These are phyloP conservation scores for Selaginella moellendorffii DNA, from an alignment of 75 land plant genomes.

Conservation along the genomic window DNA sequence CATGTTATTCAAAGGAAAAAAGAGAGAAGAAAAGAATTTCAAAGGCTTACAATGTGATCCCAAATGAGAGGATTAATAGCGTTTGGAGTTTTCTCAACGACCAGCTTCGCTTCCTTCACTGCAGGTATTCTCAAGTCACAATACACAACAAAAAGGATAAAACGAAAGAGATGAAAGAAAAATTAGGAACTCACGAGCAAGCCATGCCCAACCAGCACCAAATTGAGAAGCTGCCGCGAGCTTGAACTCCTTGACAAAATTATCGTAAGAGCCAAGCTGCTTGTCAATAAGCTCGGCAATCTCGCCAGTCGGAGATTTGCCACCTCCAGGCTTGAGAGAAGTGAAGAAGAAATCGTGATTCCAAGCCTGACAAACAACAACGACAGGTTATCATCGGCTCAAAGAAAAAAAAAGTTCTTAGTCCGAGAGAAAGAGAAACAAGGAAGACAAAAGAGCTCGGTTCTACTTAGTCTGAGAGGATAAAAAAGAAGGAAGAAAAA, in stretches of 20 bases:
- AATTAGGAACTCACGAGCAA: background rate
- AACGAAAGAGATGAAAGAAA: too few species aligned
- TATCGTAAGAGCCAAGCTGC: slow-evolving; percentile 2
- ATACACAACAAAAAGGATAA: too few species aligned
- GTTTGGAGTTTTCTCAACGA: slow-evolving; percentile 60
- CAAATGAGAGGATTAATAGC: slow-evolving; percentile 80
- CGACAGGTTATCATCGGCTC: background rate
- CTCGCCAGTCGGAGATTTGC: background rate
- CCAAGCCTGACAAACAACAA: background rate
- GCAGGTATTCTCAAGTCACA: slow-evolving; percentile 13
- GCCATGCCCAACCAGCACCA: background rate
- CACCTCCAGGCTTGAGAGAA: background rate
- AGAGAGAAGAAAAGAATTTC: background rate
- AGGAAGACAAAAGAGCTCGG: too few species aligned
- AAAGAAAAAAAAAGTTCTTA: too few species aligned
- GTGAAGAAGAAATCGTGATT: slow-evolving; percentile 2
- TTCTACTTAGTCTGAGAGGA: too few species aligned
- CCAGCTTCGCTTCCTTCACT: slow-evolving; percentile 70
- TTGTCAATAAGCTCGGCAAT: background rate
- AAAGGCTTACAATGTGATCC: slow-evolving; percentile 58
- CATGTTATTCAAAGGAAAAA: background rate
- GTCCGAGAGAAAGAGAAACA: too few species aligned
- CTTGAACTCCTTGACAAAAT: background rate
- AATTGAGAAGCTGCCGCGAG: background rate
- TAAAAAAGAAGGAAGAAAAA: too few species aligned